Base-by-base conservation (phyloP, 257 asterid genomes). In the Striga asiatica region DNA sequence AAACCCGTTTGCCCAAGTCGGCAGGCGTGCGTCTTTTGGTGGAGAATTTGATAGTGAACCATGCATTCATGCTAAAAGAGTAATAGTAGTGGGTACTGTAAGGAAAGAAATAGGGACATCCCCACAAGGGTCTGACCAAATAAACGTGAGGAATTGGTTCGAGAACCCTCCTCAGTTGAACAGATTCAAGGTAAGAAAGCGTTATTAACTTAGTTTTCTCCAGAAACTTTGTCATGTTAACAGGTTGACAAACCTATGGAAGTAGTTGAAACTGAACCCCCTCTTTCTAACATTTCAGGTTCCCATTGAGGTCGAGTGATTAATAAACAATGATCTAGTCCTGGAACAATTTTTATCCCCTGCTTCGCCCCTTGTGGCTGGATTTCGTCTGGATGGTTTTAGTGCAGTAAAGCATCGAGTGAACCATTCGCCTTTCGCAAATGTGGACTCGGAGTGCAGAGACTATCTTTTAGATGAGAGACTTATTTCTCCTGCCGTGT, bases 151-250 rank as follows among this genome's bases (percentile, higher is more conserved):
- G 72, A 84, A 77, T 69, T 87, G 85, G 98, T 69, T 84, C 71
- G 98, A 91, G 67, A 87, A 77, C 73, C 60, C 89, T 65, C 89
- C 94, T 18, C 79, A 57, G 60, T 61, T 82, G 71, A 85, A 73
- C 70, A 82, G 98, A 76, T 84, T 84, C 80, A 92, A 88, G 98
- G 98, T 91, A 69, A n/a, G n/a, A n/a, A n/a, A n/a, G n/a, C n/a
- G n/a, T 34, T 34, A 13, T 13, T 34, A 8, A 34, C 39, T 34
- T 50, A 52, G 52, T 27, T 35, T 60, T 58, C 56, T 38, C 38
- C 27, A 27, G 23, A 60, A 41, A 23, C 16, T 45, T 57, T 42
- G 25, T 53, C 35, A 37, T 37, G 8, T 27, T 14, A 57, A 35
- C 59, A 42, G 66, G 56, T 54, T 60, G 58, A 55, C 35, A 34